Evolutionary conservation across 257 asterid genomes (phyloP), one percentile per base, ranked within the genome.

Genomic region (Gynochthodes officinalis): DNA sequence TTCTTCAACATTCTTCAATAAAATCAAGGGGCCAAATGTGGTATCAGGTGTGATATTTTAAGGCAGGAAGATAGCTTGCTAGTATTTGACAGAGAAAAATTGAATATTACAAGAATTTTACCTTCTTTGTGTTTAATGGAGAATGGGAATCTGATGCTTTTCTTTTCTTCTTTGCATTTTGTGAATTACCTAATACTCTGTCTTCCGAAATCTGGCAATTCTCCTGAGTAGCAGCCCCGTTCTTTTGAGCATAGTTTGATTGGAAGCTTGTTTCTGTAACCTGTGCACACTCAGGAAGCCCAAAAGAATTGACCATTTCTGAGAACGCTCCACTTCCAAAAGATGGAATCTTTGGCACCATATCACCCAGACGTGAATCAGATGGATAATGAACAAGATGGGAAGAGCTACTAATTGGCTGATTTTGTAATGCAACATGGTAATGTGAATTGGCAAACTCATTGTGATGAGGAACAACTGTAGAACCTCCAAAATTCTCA

Each of bases 91-190:
- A 62, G n/a, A 53, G 19, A 32, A 33, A 1, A 21, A 19, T 46
- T 10, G 1, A 49, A 32, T 7, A 60, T 39, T 32, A 11, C 33
- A n/a, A 27, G 58, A 63, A 64, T 13, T 74, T 62, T 81, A 84
- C 87, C 85, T 84, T 81, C 74, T 63, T 81, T 74, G 75, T 69
- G 67, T 71, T 65, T 52, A 76, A 71, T 59, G 76, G 79, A 78
- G 84, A 76, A 50, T 71, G 76, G 46, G 73, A 64, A 37, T 76
- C 83, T 42, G 86, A 73, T 48, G 75, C 78, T 76, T 78, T 84
- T 73, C 94, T 87, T 81, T 86, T 93, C 84, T 88, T 87, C 82
- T 81, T 93, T 39, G 88, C 90, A 82, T 76, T 79, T 28, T 86
- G 84, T 49, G 89, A 83, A 78, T 70, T 69, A 39, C 79, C 86